Evolutionary conservation across 2,329 filamentous ascomycete genomes (phyloP).

Genomic region (Graphilbum ipis-grandicollis): DNA sequence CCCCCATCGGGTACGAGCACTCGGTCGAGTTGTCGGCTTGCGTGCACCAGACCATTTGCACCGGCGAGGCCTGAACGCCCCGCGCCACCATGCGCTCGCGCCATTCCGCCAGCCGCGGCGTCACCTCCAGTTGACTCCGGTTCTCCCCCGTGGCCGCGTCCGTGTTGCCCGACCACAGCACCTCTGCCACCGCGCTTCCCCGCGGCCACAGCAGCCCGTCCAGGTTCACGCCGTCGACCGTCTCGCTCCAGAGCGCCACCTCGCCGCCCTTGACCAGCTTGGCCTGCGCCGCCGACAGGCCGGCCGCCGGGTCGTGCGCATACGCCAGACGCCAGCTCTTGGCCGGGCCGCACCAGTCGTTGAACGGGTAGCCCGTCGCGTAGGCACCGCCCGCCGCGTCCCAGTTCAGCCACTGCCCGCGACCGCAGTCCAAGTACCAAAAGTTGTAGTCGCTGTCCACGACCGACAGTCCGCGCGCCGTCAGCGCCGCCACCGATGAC

Average conservation of each 20-base stretch:
- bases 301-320: conserved; percentile 54
- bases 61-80: conserved; percentile 44
- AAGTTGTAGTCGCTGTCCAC: conserved; percentile 62
- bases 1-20: conserved; percentile 16
- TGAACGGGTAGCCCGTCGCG: conserved; percentile 46
- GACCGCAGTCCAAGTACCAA: conserved; percentile 75
- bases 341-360: conserved; percentile 63
- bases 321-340: conserved; percentile 76
- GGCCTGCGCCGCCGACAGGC: conserved; percentile 41
- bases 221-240: conserved; percentile 56
- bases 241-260: conserved; percentile 67
- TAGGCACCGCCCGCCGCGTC: conserved; percentile 35
- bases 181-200: conserved; percentile 55
- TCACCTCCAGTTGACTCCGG: conserved; percentile 52
- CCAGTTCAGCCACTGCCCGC: conserved; percentile 65
- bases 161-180: conserved; percentile 59
- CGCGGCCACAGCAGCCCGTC: conserved; percentile 68
- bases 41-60: conserved; percentile 59
- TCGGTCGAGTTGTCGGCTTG: conserved; percentile 36
- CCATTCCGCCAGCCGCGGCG: conserved; percentile 55
- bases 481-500: conserved; percentile 40
- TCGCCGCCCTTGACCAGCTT: conserved; percentile 67
- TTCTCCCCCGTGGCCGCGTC: conserved; percentile 46
- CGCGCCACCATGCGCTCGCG: conserved; percentile 56
- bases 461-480: conserved; percentile 47